Percentiles rank a stretch among this genome's conserved stretches.
Evolutionary conservation across 495 filamentous ascomycete species (phyloP).

Genomic region (Usnea hakonensis): DNA sequence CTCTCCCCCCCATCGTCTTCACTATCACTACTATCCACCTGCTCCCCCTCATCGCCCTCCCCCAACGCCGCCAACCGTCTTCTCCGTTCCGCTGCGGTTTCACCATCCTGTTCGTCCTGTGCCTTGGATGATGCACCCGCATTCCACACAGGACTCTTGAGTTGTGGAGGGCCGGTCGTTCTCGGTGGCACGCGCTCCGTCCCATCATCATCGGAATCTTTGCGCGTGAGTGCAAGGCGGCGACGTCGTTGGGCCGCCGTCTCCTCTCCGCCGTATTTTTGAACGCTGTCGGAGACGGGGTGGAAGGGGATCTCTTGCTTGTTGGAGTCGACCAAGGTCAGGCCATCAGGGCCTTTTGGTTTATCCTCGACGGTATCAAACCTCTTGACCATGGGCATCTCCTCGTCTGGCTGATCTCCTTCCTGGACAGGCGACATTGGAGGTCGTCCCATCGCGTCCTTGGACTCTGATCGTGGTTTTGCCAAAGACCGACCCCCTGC

Average conservation of each 20-base stretch:
- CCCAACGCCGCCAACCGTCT: constrained; percentile 83
- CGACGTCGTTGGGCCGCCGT: constrained; percentile 46
- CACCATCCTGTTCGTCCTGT: constrained; percentile 47
- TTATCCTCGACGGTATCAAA: constrained; percentile 21
- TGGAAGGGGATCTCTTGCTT: constrained; percentile 34
- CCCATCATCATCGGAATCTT: constrained; percentile 52
- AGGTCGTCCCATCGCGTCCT: neutral
- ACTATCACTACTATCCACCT: constrained; percentile 36
- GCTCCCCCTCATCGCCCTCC: constrained; percentile 45
- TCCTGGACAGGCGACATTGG: constrained; percentile 7
- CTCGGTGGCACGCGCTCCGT: constrained; percentile 47
- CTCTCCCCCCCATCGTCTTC: constrained; percentile 54
- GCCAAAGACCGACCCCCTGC: neutral
- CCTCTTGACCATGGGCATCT: constrained; percentile 22
- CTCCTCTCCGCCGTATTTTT: constrained; percentile 33
- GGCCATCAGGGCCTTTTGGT: constrained; percentile 20
- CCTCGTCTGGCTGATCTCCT: constrained; percentile 8
- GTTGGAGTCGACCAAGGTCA: constrained; percentile 28
- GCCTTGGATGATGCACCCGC: neutral
- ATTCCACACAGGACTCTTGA: neutral
- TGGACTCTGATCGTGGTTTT: constrained; percentile 9
- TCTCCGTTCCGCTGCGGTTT: constrained; percentile 76
- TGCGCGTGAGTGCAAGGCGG: constrained; percentile 34
- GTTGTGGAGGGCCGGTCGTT: neutral
- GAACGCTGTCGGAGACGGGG: constrained; percentile 40